Evolutionary conservation across 768 basidiomycete species (phyloP), one percentile per base, ranked within the genome.

Genomic region (Botryobasidium botryosum): DNA sequence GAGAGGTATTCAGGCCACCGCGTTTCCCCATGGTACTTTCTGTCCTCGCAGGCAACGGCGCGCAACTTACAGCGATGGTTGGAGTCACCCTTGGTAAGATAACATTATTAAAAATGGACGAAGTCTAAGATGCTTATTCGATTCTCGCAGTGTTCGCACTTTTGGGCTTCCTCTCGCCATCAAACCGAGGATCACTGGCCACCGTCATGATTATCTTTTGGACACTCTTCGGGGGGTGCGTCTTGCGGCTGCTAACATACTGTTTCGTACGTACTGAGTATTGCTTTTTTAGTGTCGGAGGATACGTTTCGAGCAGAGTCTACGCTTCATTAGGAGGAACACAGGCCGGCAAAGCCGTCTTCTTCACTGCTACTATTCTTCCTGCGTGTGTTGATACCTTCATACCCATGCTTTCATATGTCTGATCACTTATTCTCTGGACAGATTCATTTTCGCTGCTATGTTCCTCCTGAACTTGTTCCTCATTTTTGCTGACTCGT

Each of bases 131-230:
- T 32, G 6, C 12, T 28, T 2, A 44, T 31, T 7, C 33, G 3
- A 27, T 13, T 24, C 40, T 10, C 40, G 25, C 52, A 88, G 82
- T 91, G 7, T 97, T 92, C 58, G 92, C 87, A 5, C 63, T 92
- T 18, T 59, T 94, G 44, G 91, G 91, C 4, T 92, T 97, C 67
- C 70, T 97, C 23, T 91, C 86, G 1, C 92, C 92, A 6, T 90
- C 88, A 13, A 96, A 94, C 56, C 79, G 92, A 18, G 92, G 92
- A 21, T 81, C 87, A 3, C 73, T 97, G 7, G 86, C 86, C 1
- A 94, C 90, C 2, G 81, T 90, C 36, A 83, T 94, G 76, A 75
- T 94, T 68, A 72, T 96, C 12, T 86, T 77, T 59, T 96, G 88
- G 86, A 83, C 90, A 2, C 65, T 94, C 52, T 96, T 96, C 55